Evolutionary conservation across 441 rosid species (phyloP).

Genomic region (Flueggea neowawraea): DNA sequence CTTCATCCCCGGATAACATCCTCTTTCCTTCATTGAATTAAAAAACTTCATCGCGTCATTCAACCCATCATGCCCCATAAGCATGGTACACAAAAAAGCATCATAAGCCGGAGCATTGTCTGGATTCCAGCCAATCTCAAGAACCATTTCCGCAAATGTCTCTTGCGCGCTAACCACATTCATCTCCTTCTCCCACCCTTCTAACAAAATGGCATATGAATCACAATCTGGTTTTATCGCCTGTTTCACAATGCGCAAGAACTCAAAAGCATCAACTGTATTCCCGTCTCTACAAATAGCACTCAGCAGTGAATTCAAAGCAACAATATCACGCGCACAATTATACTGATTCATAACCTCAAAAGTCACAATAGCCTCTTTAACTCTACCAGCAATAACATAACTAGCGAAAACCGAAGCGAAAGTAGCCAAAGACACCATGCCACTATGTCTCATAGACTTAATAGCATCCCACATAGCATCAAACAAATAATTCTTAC

Average conservation of each 20-base stretch:
- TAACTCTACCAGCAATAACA: slow-evolving; percentile 34
- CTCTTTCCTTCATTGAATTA: slow-evolving; percentile 24
- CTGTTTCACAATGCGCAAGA: slow-evolving; percentile 31
- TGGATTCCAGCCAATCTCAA: slow-evolving; percentile 57
- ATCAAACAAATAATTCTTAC: slow-evolving; percentile 54
- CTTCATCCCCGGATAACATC: slow-evolving; percentile 45
- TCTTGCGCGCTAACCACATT: slow-evolving; percentile 24
- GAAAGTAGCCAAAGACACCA: slow-evolving; percentile 60
- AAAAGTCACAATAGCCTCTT: slow-evolving; percentile 43
- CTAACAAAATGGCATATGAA: slow-evolving; percentile 50
- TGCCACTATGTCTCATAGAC: slow-evolving; percentile 41
- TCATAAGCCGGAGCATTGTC: slow-evolving; percentile 39
- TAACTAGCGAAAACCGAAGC: slow-evolving; percentile 66
- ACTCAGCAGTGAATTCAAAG: slow-evolving; percentile 60
- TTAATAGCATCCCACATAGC: slow-evolving; percentile 70
- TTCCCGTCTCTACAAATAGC: slow-evolving; percentile 61
- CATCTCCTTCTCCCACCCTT: slow-evolving; percentile 64
- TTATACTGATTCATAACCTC: slow-evolving; percentile 60
- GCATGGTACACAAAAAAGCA: slow-evolving; percentile 42
- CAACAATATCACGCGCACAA: slow-evolving; percentile 32
- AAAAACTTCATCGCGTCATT: slow-evolving; percentile 33
- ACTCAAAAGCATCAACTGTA: slow-evolving; percentile 36
- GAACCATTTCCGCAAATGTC: slow-evolving; percentile 45
- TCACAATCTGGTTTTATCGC: slow-evolving; percentile 45
- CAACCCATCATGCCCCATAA: slow-evolving; percentile 35